Evolutionary conservation across 2,329 filamentous ascomycete genomes (phyloP), one percentile per base, ranked within the genome.

Genomic region (Amylocarpus encephaloides): DNA sequence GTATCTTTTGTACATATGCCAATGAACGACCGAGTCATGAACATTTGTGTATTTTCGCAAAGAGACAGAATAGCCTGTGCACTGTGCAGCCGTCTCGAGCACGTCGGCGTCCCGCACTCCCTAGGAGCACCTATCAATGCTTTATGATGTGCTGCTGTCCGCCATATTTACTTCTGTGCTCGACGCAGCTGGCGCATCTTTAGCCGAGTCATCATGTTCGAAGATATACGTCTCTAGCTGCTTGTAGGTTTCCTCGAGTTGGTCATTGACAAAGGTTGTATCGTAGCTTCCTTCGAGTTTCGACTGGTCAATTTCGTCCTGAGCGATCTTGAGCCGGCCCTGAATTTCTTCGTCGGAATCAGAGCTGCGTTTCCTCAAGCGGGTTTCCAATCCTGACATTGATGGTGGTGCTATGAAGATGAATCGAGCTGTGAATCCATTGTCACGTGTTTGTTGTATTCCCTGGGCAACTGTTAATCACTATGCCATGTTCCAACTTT

Each of bases 361-460:
- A 12, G 72, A 68, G 3, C 66, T 70, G 38, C 68, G 61, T 2
- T 67, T 66, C 33, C 71, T 67, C 45, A 81, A 58, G 30, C 73
- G 68, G 38, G 60, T 46, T 52, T 71, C 68, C 9, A 75, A 58
- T 3, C 62, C 64, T 19, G 68, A 67, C 16, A 66, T 47, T 36
- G 59, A 64, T 0, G 76, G 66, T 2, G 76, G 72, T 30, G 70
- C 67, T 53, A 84, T 59, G 52, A 80, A 74, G 46, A 83, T 65
- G 56, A 75, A 77, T 5, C 79, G 75, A 2, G 78, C 79, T 26
- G 71, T 62, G 50, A 78, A 82, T 43, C 71, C 75, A 59, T 77
- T 75, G 50, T 80, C 78, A 54, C 76, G 79, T 52, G 78, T 74
- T 60, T 78, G 77, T 59, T 79, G 73, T 6, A 74, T 72, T 18